Base-by-base conservation (phyloP, 2,329 filamentous ascomycete genomes). In the Pyrenochaeta sp. region DNA sequence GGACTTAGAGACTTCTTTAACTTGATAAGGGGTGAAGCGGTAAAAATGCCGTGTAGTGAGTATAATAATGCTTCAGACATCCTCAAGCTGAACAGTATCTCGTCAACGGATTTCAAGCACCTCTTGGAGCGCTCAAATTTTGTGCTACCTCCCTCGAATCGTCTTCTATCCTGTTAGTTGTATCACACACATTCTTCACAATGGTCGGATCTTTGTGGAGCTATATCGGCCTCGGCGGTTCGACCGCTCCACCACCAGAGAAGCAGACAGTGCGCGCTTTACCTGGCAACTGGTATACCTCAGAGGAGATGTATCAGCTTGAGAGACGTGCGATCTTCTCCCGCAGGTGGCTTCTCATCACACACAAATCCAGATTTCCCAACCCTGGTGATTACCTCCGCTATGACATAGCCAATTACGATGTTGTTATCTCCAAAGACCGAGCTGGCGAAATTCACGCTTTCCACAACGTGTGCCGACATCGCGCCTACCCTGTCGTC, bases 311-410 rank as follows among this genome's bases (percentile, higher is more conserved):
- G 37, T 83, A 80, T 50, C 72, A 78, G 30, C 71, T 83, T 4
- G 81, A 84, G 62, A 73, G 75, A 45, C 77, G 82, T 29, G 79
- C 80, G 0, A 76, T 84, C 23, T 82, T 83, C 64, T 86, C 83
- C 33, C 78, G 78, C 60, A 81, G 81, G 63, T 85, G 83, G 83
- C 77, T 83, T 31, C 78, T 85, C 37, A 79, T 81, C 21, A 85
- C 84, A 47, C 79, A 86, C 77, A 75, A 80, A 60, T 74, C 75
- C 49, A 78, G 83, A 50, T 73, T 86, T 36, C 68, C 69, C 51
- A 81, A 84, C 43, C 62, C 77, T 6, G 86, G 85, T 4, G 83
- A 87, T 66, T 88, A 82, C 72, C 76, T 86, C 23, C 79, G 81
- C 17, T 87, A 78, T 39, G 71, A 72, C 33, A 76, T 73, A 31